Evolutionary conservation across 1,139 yeast genomes (phyloP), one percentile per base, ranked within the genome.

Genomic region (Protomyces lactucae-debilis): DNA sequence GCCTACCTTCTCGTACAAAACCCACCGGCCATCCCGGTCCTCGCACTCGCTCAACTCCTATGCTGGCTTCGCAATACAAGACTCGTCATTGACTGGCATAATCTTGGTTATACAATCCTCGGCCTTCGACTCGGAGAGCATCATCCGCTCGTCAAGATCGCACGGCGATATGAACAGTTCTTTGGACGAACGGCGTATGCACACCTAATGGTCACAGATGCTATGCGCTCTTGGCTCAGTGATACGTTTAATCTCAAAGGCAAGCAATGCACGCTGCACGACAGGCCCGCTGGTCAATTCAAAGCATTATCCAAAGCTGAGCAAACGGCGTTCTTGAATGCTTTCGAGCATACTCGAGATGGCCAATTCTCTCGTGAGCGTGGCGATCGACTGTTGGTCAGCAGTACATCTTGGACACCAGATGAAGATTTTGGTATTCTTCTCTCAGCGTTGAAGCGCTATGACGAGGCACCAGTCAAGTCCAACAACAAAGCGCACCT

Each of bases 41-140:
- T 95, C 43, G 82, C 86, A 0, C 77, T 92, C 6, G 80, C 84
- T 0, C 81, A 87, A 3, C 82, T 83, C 65, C 73, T 79, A 55
- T 64, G 83, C 46, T 77, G 84, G 69, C 82, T 86, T 57, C 83
- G 87, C 9, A 77, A 84, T 4, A 83, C 88, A 1, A 76, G 82
- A 70, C 76, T 93, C 46, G 81, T 93, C 21, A 83, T 95, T 64
- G 99, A 95, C 75, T 95, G 99, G 99, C 99, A 95, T 75, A 95
- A 95, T 74, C 79, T 95, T 70, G 96, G 96, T 61, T 93, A 84
- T 75, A 83, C 96, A 0, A 89, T 95, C 37, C 77, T 95, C 68
- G 86, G 87, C 64, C 75, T 93, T 70, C 84, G 85, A 69, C 83
- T 84, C 71, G 78, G 74, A 16, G 69, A 75, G 60, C 74, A 72